Base-by-base conservation (phyloP, 805 yeast genomes). In the Priceomyces haplophilus region DNA sequence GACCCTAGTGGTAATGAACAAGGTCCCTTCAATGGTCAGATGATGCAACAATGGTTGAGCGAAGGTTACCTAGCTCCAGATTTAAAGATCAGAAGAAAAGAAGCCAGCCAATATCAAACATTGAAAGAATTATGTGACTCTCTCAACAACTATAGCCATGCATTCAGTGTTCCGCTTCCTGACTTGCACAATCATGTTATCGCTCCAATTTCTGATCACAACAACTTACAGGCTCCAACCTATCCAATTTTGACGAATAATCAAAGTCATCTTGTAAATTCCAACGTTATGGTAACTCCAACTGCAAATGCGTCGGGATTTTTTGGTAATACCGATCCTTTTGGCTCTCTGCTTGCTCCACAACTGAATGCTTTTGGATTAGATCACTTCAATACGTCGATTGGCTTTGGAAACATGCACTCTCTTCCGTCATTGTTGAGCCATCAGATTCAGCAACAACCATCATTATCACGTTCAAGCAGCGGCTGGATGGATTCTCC, bases 21-120 rank as follows among this genome's bases (percentile, higher is more conserved):
- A 58, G 96, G 96, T 17, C 96, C 96, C 3, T 88, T 88, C 62
- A 69, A 71, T 37, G 88, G 90, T 2, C 59, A 63, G 19, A 64
- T 75, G 62, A 88, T 88, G 96, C 90, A 85, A 49, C 79, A 69
- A 40, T 88, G 96, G 96, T 79, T 75, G 44, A 55, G 75, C 7
- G 75, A 73, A 34, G 79, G 80, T 2, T 85, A 83, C 62, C 69
- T 87, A 50, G 66, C 66, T 31, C 69, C 67, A 8, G 79, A 73
- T 44, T 66, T 88, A 47, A 64, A 65, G 32, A 65, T 88, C 43
- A 73, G 84, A 42, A 75, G 91, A 24, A 75, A 69, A 16, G 83
- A 75, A 36, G 88, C 82, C 45, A 37, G 58, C 0, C 55, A 51
- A 11, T 85, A 65, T 58, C 66, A 65, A 27, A 62, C 83, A 0